Evolutionary conservation across 139 green algal genomes (phyloP), one percentile per base, ranked within the genome.

Genomic region (Chlorella sorokiniana): DNA sequence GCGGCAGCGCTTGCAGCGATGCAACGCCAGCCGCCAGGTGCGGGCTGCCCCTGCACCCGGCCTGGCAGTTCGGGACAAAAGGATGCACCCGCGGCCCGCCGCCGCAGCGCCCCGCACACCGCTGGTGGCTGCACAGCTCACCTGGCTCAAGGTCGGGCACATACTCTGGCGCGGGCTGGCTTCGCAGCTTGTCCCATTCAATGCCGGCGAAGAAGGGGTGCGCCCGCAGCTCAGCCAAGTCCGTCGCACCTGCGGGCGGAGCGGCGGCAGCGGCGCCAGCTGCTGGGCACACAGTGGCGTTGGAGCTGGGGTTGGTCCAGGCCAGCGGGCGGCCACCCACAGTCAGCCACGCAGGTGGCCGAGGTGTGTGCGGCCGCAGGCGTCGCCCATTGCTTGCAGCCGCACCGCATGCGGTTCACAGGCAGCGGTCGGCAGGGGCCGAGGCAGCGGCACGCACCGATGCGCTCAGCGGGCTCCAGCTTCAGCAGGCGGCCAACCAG

Each of bases 171-270:
- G 69, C 71, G 41, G 42, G 44, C 14, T 38, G 11, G 42, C 45
- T 64, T 41, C 84, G 48, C 22, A 91, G 37, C 3, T 38, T 59
- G 10, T 85, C 75, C 88, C 88, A 92, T n/a, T 87, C 72, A 4
- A 90, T 41, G 20, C 80, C 85, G 51, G 67, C 77, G 70, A 96
- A 96, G 84, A 96, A 96, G 22, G 80, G 77, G 79, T 96, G 93
- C 1, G 56, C 64, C 68, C 87, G 87, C 9, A 96, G 76, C 74
- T 94, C 89, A 0, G 65, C 72, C 18, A 96, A 31, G 86, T 89
- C 85, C 1, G 41, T 16, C 1, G 90, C 85, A n/a, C 91, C 90
- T 90, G 80, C 48, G 69, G 35, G 11, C 9, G 18, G 54, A 18
- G n/a, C 20, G 33, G 31, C 33, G 6, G 31, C 2, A 27, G 27